These are phyloP conservation scores for Dorcoceras hygrometricum DNA, from an alignment of 257 asterid species.

Conservation along the genomic window DNA sequence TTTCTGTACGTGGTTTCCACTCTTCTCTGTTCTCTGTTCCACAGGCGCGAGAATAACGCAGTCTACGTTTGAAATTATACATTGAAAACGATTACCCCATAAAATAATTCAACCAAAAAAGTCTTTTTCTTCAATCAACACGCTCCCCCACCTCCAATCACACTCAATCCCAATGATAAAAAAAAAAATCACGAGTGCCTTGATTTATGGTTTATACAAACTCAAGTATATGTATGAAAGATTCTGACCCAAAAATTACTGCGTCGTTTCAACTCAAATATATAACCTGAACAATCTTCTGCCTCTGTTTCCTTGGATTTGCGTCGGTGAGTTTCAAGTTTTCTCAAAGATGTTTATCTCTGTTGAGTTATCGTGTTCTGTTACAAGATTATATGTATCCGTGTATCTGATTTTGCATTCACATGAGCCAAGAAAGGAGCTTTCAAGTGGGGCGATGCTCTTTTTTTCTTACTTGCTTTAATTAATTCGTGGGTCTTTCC, in stretches of 20 bases:
- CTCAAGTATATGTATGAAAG: too few species aligned
- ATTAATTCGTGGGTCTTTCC: background rate
- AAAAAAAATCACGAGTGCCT: background rate
- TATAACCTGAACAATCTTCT: background rate
- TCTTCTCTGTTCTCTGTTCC: background rate
- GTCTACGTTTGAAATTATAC: background rate
- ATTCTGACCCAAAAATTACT: background rate
- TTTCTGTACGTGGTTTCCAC: background rate
- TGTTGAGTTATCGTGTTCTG: background rate
- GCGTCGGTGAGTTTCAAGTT: background rate
- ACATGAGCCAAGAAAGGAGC: background rate
- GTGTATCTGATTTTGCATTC: background rate
- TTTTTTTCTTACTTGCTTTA: background rate
- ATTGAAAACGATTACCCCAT: background rate
- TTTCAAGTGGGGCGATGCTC: background rate
- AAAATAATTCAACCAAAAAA: background rate
- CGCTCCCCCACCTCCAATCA: conserved; percentile 1
- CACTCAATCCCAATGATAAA: background rate
- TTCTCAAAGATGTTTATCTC: background rate
- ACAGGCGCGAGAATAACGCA: background rate
- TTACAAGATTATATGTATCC: background rate
- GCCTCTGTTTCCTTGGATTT: background rate
- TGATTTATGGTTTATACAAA: background rate
- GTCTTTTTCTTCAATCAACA: background rate
- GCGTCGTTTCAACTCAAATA: background rate